A percentile compares a stretch with the other conserved stretches of the same genome.
Conservation (phyloP, 179 eudicot genomes). For the Nepenthes alata region DNA sequence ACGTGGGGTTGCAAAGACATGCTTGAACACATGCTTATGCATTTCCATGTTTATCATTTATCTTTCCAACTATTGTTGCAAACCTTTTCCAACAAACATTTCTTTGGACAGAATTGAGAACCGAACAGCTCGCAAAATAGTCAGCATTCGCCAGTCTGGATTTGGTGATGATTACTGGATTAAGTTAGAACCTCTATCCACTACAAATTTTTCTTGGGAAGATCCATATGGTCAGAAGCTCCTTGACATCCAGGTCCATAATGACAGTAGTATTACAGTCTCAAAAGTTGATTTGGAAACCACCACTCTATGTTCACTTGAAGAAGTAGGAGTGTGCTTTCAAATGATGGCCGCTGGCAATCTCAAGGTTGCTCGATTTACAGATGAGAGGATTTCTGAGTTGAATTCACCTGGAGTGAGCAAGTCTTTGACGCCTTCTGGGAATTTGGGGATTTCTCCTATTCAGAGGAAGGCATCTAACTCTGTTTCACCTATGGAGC, state of each 20-base stretch:
- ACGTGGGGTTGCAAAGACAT: background rate
- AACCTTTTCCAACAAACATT: constrained; percentile 3
- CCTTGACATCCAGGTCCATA: constrained; percentile 39
- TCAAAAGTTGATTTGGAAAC: constrained; percentile 50
- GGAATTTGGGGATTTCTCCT: constrained; percentile 34
- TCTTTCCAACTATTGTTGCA: background rate
- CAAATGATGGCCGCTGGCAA: constrained; percentile 48
- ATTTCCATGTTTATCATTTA: background rate
- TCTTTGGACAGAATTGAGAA: constrained; percentile 61
- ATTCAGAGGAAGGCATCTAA: constrained; percentile 40
- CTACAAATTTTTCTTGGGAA: constrained; percentile 72
- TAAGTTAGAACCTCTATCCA: constrained; percentile 57
- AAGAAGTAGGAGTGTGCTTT: constrained; percentile 36
- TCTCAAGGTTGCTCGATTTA: constrained; percentile 66
- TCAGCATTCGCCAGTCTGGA: constrained; percentile 76
- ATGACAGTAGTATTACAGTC: constrained; percentile 17
- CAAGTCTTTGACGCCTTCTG: constrained; percentile 15
- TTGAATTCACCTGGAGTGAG: constrained; percentile 26
- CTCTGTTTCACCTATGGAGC: constrained; percentile 54
- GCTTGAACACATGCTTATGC: background rate
- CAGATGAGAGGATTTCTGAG: constrained; percentile 24
- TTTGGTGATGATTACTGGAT: constrained; percentile 66
- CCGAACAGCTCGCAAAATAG: constrained; percentile 44
- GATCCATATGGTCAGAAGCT: constrained; percentile 78
- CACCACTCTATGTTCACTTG: constrained; percentile 28